These are phyloP conservation scores for Tylopilus felleus DNA, from an alignment of 768 basidiomycete genomes.

Conservation along the genomic window DNA sequence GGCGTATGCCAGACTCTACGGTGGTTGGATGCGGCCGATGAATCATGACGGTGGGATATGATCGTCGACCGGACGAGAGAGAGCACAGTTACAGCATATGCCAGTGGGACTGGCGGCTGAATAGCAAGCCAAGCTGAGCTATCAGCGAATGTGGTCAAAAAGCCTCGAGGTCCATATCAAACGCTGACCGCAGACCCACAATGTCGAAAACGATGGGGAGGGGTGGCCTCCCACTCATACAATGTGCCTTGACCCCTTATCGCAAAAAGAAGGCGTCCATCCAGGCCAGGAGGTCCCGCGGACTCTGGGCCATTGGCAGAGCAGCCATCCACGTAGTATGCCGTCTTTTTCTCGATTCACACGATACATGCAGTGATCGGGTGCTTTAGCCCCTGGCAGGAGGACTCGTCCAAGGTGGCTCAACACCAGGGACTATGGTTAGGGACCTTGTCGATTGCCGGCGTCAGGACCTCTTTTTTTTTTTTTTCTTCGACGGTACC, in stretches of 20 bases:
- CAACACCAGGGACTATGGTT: neutral
- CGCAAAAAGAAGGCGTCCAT: neutral
- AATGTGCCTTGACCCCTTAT: neutral
- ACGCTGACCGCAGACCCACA: neutral
- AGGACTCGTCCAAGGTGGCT: neutral
- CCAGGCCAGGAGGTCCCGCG: neutral
- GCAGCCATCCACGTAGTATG: neutral
- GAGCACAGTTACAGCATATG: neutral
- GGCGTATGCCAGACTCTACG: neutral
- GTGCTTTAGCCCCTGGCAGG: neutral
- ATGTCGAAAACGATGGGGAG: neutral
- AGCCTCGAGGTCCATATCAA: neutral
- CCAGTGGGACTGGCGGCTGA: neutral
- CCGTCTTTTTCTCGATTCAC: neutral
- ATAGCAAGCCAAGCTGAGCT: neutral
- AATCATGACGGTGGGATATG: neutral
- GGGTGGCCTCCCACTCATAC: neutral
- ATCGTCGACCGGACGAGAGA: neutral
- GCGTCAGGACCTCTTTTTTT: neutral
- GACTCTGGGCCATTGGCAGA: neutral
- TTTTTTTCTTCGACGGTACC: neutral
- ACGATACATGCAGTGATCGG: neutral
- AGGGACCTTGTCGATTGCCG: neutral
- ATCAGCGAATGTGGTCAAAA: neutral
- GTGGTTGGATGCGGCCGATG: neutral